A percentile compares a stretch with the other conserved stretches of the same genome.
These are phyloP conservation scores for Coniochaeta sp. DNA, from an alignment of 2,329 filamentous ascomycete species.

Conservation along the genomic window DNA sequence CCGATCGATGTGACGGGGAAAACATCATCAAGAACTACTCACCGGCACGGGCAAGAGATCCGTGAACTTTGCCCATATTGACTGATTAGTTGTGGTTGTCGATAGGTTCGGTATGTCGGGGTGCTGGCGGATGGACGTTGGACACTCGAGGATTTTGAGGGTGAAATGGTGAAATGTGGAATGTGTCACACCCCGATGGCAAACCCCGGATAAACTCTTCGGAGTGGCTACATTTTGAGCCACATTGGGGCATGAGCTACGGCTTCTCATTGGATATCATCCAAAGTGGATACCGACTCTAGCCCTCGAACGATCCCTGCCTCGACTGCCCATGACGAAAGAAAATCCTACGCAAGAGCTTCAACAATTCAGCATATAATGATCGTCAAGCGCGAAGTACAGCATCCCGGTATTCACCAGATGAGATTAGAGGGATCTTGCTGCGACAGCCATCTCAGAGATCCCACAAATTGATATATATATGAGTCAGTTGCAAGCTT, in stretches of 20 bases:
- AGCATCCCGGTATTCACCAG: too few relatives aligned
- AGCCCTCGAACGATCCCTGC: background rate
- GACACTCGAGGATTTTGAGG: background rate
- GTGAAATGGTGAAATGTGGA: background rate
- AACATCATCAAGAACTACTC: conserved; percentile 17
- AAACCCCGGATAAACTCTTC: background rate
- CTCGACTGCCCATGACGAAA: background rate
- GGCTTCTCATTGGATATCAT: background rate
- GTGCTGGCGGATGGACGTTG: background rate
- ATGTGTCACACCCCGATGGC: conserved; percentile 1
- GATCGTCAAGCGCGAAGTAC: background rate
- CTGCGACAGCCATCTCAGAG: too few relatives aligned
- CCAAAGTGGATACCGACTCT: background rate
- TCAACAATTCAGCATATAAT: background rate
- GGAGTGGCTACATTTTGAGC: background rate
- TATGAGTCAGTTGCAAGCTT: too few relatives aligned
- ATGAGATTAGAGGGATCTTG: too few relatives aligned
- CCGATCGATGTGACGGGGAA: background rate
- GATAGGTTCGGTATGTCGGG: background rate
- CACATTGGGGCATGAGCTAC: background rate
- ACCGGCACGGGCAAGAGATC: conserved; percentile 81
- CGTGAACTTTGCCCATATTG: conserved; percentile 89
- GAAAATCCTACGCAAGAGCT: background rate
- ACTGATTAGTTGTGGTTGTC: conserved; percentile 1
- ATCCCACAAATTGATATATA: too few relatives aligned